phyloP scores from a whole-genome alignment of 2,329 filamentous ascomycete species.

The Verticillium dahliae region DNA sequence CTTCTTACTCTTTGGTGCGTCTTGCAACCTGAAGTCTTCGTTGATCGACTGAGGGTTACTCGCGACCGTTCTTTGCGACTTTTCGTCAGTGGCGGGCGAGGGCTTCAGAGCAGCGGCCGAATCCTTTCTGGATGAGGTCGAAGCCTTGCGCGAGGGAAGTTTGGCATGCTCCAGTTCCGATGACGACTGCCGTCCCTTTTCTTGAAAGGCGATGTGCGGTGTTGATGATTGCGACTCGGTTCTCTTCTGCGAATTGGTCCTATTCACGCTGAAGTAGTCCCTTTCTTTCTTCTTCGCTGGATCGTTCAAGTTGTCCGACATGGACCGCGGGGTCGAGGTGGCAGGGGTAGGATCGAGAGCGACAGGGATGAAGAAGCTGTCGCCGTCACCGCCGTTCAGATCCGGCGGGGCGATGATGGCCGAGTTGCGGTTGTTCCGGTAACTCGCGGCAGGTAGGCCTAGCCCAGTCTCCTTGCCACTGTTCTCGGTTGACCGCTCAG shows the following conservation, averaged over 20 bases:
- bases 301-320: constrained; percentile 39
- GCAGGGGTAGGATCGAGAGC: constrained; percentile 65
- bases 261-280: constrained; percentile 52
- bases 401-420: constrained; percentile 48
- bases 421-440: constrained; percentile 72
- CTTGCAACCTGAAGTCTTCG: constrained; percentile 72
- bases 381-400: constrained; percentile 41
- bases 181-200: constrained; percentile 64
- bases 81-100: constrained; percentile 30
- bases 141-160: constrained; percentile 39
- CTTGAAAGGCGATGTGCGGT: constrained; percentile 89
- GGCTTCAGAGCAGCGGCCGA: constrained; percentile 12
- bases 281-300: constrained; percentile 42
- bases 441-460: constrained; percentile 67
- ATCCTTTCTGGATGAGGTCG: constrained; percentile 32
- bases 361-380: constrained; percentile 70
- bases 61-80: constrained; percentile 22
- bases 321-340: constrained; percentile 46
- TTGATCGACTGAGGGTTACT: constrained; percentile 25
- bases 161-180: constrained; percentile 53
- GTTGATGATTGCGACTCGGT: constrained; percentile 51
- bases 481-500: constrained; percentile 41
- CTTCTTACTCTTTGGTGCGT: constrained; percentile 64
- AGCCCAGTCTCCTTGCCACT: constrained; percentile 50
- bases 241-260: constrained; percentile 37